phyloP scores from a whole-genome alignment of 2,329 filamentous ascomycete species.

The Plectosphaerella plurivora region DNA sequence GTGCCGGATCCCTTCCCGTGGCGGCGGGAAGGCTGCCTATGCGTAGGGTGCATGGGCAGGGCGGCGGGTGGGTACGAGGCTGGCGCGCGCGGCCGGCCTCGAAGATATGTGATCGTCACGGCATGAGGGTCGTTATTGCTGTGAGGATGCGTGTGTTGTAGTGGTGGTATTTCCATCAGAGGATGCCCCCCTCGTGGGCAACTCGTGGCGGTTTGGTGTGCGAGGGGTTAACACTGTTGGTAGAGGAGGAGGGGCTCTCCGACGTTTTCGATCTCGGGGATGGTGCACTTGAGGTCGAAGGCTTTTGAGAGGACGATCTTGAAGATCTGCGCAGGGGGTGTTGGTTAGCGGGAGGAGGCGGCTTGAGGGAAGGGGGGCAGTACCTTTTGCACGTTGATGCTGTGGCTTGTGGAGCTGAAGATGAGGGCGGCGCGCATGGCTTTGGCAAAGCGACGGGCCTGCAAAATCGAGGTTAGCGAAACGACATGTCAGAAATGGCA shows the following conservation, averaged over 20 bases:
- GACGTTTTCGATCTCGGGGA: slow-evolving; percentile 97
- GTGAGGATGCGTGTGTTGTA: no score
- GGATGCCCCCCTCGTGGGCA: background rate
- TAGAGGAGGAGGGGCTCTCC: slow-evolving; percentile 94
- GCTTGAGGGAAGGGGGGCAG: slow-evolving; percentile 8
- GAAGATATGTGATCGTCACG: no score
- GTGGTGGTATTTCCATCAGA: no score
- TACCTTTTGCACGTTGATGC: slow-evolving; percentile 98
- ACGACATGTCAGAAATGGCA: background rate
- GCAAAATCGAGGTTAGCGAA: slow-evolving; percentile 10
- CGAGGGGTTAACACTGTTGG: slow-evolving; percentile 50
- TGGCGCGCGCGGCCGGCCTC: no score
- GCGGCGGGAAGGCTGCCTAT: background rate
- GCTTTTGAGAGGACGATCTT: slow-evolving; percentile 99
- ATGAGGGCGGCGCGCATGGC: slow-evolving; percentile 97
- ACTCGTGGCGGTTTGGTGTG: background rate
- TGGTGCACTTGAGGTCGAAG: slow-evolving; percentile 97
- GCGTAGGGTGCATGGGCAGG: no score
- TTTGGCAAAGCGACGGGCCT: slow-evolving; percentile 94
- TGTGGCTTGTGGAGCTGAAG: slow-evolving; percentile 98
- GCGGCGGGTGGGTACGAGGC: no score
- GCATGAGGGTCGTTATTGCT: no score
- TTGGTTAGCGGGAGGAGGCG: slow-evolving; percentile 3
- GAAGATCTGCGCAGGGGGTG: slow-evolving; percentile 68
- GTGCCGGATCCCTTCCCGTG: background rate